Percentiles rank a stretch among this genome's conserved stretches.
Evolutionary conservation across 2,329 filamentous ascomycete genomes (phyloP).

Genomic region (Neospermospora avenae): DNA sequence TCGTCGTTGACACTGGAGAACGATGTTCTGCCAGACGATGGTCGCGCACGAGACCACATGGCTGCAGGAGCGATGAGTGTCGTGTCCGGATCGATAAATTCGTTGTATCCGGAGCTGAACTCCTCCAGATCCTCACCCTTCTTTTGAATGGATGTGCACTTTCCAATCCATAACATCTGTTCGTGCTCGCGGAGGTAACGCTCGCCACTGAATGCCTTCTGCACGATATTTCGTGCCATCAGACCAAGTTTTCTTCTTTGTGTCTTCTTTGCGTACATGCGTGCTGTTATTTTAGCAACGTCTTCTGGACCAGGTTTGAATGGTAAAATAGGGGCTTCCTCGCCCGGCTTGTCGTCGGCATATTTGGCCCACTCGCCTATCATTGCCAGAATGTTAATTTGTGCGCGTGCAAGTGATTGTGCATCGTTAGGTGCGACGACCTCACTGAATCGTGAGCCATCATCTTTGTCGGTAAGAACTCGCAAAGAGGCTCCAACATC

Average conservation of each 20-base stretch:
- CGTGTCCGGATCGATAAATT: background rate
- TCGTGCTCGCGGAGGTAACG: constrained; percentile 60
- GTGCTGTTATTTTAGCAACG: constrained; percentile 48
- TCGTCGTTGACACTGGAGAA: constrained; percentile 6
- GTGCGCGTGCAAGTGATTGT: constrained; percentile 55
- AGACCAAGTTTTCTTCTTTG: constrained; percentile 56
- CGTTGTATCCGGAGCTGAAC: constrained; percentile 4
- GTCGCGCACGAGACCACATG: constrained; percentile 6
- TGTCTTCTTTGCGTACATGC: constrained; percentile 56
- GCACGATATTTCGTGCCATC: constrained; percentile 54
- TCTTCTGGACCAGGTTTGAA: constrained; percentile 48
- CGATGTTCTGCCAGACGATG: constrained; percentile 2
- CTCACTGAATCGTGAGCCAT: constrained; percentile 51
- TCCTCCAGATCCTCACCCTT: constrained; percentile 6
- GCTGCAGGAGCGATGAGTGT: constrained; percentile 2
- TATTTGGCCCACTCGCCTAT: constrained; percentile 59
- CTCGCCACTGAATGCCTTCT: constrained; percentile 56
- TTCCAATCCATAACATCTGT: constrained; percentile 53
- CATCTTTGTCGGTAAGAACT: constrained; percentile 52
- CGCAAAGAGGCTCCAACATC: constrained; percentile 54
- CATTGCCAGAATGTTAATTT: constrained; percentile 60
- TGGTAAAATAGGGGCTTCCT: constrained; percentile 34
- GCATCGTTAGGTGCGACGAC: constrained; percentile 64
- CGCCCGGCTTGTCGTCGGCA: constrained; percentile 38
- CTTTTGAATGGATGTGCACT: constrained; percentile 12